Percentiles rank a stretch among this genome's conserved stretches.
Evolutionary conservation across 2,329 filamentous ascomycete species (phyloP).

Genomic region (Huntiella omanensis): DNA sequence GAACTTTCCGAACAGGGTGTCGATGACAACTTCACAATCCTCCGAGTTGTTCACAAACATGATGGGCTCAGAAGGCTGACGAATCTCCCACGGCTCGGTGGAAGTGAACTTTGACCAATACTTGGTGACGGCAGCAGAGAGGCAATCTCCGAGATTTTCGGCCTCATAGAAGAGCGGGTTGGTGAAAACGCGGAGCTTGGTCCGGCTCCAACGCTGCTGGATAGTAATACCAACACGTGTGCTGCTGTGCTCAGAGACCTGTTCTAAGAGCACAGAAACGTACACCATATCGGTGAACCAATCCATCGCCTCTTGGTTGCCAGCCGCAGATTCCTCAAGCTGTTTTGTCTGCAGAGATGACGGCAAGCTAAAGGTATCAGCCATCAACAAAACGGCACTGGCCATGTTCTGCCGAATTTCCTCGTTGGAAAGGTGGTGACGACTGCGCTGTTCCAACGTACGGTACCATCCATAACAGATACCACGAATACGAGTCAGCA

Average conservation of each 20-base stretch:
- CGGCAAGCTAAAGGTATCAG: not conserved
- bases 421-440: not conserved
- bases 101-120: not conserved
- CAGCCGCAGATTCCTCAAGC: no score
- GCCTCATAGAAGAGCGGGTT: no score
- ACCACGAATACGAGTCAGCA: not conserved
- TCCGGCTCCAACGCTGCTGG: no score
- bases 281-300: no score
- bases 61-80: no score
- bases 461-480: not conserved
- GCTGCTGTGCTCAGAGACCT: no score
- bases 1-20: constrained; percentile 31
- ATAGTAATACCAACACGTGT: no score
- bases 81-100: not conserved
- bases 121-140: not conserved
- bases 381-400: not conserved
- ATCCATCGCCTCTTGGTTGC: no score
- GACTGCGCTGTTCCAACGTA: not conserved
- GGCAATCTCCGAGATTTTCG: not conserved
- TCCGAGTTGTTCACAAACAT: no score
- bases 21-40: constrained; percentile 17
- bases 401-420: not conserved
- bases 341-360: no score
- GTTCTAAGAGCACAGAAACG: no score
- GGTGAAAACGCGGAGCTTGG: no score